These are phyloP conservation scores for Clonostachys solani DNA, from an alignment of 2,329 filamentous ascomycete species.

Conservation along the genomic window DNA sequence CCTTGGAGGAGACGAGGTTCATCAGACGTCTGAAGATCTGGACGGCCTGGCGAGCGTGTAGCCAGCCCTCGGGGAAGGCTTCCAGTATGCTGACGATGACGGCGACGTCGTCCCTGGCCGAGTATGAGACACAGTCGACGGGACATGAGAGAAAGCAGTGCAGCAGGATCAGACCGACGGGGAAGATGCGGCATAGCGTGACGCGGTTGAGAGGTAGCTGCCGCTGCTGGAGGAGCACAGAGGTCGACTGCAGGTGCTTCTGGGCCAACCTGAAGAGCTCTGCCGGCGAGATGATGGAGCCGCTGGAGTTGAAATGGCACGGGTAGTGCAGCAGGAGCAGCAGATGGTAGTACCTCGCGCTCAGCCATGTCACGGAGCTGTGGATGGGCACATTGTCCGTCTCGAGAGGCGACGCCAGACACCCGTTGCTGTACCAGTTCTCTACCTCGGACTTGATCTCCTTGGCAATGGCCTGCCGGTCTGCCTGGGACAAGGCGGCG, in stretches of 20 bases:
- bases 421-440: slow-evolving; percentile 40
- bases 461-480: slow-evolving; percentile 22
- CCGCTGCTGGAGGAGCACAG: slow-evolving; percentile 32
- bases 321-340: slow-evolving; percentile 36
- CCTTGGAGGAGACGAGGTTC: too few species aligned
- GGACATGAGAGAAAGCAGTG: slow-evolving; percentile 14
- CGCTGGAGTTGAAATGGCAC: slow-evolving; percentile 29
- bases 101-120: slow-evolving; percentile 23
- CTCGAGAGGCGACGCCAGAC: slow-evolving; percentile 34
- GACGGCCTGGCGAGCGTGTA: slow-evolving; percentile 23
- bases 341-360: slow-evolving; percentile 35
- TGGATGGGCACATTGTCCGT: slow-evolving; percentile 38
- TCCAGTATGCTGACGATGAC: slow-evolving; percentile 26
- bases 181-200: slow-evolving; percentile 31
- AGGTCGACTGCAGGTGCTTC: slow-evolving; percentile 35
- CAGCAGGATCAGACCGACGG: slow-evolving; percentile 27
- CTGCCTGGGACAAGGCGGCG: slow-evolving; percentile 18
- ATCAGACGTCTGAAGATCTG: slow-evolving; percentile 13
- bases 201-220: slow-evolving; percentile 37
- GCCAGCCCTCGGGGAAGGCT: slow-evolving; percentile 28
- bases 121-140: slow-evolving; percentile 13
- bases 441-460: slow-evolving; percentile 33
- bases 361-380: slow-evolving; percentile 36
- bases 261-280: slow-evolving; percentile 32
- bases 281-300: slow-evolving; percentile 17